Evolutionary conservation across 768 basidiomycete genomes (phyloP).

Genomic region (Suillus weaverae): DNA sequence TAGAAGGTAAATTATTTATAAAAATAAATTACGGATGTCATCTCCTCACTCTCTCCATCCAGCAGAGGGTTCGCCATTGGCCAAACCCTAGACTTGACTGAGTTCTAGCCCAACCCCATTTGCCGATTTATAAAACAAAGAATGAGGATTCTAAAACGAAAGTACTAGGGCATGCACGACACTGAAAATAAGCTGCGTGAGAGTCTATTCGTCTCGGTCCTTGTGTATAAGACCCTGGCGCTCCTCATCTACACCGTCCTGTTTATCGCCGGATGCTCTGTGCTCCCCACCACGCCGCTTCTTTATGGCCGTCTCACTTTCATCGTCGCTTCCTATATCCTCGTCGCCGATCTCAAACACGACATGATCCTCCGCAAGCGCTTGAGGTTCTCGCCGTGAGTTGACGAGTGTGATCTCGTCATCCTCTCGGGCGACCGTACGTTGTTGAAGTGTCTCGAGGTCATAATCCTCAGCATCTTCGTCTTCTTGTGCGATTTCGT

Average conservation of each 20-base stretch:
- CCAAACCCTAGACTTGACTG: not conserved
- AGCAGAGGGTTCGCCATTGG: not conserved
- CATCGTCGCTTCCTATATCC: slow-evolving; percentile 64
- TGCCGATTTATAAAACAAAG: not conserved
- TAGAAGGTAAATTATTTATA: not conserved
- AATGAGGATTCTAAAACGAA: not conserved
- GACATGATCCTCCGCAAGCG: slow-evolving; percentile 63
- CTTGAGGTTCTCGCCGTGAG: slow-evolving; percentile 47
- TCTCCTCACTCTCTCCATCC: not conserved
- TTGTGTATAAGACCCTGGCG: slow-evolving; percentile 62
- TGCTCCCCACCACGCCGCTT: slow-evolving; percentile 42
- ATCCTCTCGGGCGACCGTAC: slow-evolving; percentile 51
- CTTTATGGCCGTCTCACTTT: slow-evolving; percentile 51
- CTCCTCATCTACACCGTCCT: slow-evolving; percentile 52
- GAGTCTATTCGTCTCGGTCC: slow-evolving; percentile 35
- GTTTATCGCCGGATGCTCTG: slow-evolving; percentile 49
- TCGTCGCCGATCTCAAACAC: slow-evolving; percentile 94
- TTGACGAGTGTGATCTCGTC: slow-evolving; percentile 75
- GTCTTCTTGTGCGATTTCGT: slow-evolving; percentile 94
- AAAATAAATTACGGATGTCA: not conserved
- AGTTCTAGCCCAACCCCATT: not conserved
- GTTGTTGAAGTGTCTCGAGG: slow-evolving; percentile 68
- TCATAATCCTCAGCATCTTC: slow-evolving; percentile 94
- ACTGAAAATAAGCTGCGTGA: slow-evolving; percentile 1
- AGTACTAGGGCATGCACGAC: not conserved